Evolutionary conservation across 2,329 filamentous ascomycete species (phyloP).

Genomic region (Remersonia thermophila): DNA sequence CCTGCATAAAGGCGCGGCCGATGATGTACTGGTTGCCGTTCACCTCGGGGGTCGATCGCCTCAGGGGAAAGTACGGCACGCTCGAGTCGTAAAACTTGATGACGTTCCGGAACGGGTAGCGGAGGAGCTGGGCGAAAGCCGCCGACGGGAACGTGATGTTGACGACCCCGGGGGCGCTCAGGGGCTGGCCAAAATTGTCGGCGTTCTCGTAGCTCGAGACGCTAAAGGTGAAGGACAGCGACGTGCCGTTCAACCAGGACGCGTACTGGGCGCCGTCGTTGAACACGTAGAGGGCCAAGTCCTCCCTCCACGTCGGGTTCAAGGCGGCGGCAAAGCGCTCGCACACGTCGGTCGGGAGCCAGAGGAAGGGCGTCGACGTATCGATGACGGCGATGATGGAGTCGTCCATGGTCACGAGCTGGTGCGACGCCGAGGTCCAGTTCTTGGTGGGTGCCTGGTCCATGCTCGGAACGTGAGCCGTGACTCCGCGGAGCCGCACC

Average conservation of each 20-base stretch:
- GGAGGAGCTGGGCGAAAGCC: conserved; percentile 37
- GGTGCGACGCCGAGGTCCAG: conserved; percentile 28
- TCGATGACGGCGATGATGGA: conserved; percentile 46
- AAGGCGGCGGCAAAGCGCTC: conserved; percentile 51
- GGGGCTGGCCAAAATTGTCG: conserved; percentile 38
- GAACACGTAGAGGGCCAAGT: conserved; percentile 52
- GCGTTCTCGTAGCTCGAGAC: conserved; percentile 43
- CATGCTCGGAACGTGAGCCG: conserved; percentile 25
- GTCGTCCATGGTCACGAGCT: conserved; percentile 33
- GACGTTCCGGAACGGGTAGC: conserved; percentile 35
- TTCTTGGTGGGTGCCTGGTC: conserved; percentile 21
- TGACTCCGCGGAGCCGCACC: conserved; percentile 47
- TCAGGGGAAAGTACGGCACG: conserved; percentile 54
- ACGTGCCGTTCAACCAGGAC: conserved; percentile 29
- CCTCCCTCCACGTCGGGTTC: conserved; percentile 52
- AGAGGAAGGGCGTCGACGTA: conserved; percentile 51
- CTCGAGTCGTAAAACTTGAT: conserved; percentile 33
- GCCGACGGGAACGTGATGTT: conserved; percentile 43
- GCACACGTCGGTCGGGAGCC: conserved; percentile 49
- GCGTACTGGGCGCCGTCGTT: conserved; percentile 41
- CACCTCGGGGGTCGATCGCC: conserved; percentile 33
- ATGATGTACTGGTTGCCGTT: conserved; percentile 45
- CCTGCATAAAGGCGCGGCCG: conserved; percentile 58
- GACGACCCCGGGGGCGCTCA: conserved; percentile 37
- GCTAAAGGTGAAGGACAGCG: conserved; percentile 44